Percentiles rank a stretch among this genome's conserved stretches.
Conservation (phyloP, 1,139 yeast genomes). For the Lodderomyces oxycetoniae region DNA sequence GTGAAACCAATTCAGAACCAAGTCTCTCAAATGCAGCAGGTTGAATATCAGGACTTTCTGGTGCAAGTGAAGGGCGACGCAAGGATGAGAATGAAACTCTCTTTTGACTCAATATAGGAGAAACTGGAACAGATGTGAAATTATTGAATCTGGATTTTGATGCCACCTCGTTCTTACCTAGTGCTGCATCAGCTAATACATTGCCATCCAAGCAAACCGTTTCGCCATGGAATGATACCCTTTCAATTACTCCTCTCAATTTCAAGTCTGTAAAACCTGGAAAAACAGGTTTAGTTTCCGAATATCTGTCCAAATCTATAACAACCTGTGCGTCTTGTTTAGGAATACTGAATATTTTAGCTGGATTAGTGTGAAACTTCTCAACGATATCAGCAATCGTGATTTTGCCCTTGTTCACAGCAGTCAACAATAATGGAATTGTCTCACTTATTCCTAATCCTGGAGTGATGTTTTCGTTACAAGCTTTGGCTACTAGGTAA, state of each 20-base stretch:
- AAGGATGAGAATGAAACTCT: conserved; percentile 45
- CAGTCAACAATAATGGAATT: conserved; percentile 75
- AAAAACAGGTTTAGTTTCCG: conserved; percentile 42
- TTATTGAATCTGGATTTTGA: conserved; percentile 40
- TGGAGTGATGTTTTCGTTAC: conserved; percentile 55
- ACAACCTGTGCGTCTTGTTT: conserved; percentile 77
- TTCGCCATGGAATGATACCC: conserved; percentile 74
- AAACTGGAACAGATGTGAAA: conserved; percentile 41
- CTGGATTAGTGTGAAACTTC: conserved; percentile 80
- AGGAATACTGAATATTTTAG: conserved; percentile 75
- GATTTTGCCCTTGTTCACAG: conserved; percentile 69
- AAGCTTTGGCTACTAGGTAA: conserved; percentile 60
- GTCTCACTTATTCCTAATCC: conserved; percentile 80
- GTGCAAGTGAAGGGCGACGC: conserved; percentile 43
- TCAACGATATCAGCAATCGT: conserved; percentile 66
- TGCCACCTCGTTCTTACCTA: conserved; percentile 54
- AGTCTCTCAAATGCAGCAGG: conserved; percentile 51
- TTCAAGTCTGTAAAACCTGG: conserved; percentile 49
- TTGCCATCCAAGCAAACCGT: conserved; percentile 84
- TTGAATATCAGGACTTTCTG: conserved; percentile 27
- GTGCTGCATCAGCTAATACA: conserved; percentile 47
- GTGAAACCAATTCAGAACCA: conserved; percentile 70
- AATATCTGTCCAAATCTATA: conserved; percentile 71
- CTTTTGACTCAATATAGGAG: conserved; percentile 40
- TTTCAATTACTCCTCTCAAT: conserved; percentile 77